Base-by-base conservation (phyloP, 768 basidiomycete genomes). In the Auriscalpium orientale region DNA sequence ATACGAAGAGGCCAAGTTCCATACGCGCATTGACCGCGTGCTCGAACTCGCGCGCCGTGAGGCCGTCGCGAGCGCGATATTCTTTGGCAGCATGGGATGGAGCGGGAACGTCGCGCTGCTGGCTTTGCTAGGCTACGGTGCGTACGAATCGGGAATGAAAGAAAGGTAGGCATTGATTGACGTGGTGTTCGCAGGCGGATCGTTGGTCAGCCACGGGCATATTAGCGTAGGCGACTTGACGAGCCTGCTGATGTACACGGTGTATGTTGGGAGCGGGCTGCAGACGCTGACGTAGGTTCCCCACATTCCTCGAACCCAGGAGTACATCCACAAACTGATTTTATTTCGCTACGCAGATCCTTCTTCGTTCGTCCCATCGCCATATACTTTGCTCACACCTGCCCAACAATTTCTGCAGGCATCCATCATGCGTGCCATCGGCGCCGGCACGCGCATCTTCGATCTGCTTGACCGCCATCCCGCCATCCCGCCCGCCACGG, bases 381-480 rank as follows among this genome's bases (percentile, higher is more conserved):
- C 28, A 15, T 13, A 6, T 13, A 35, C 21, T 5, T 45, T 34
- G 12, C 8, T 21, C 4, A 16, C 53, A 22, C 28, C 54, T 46
- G 57, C 59, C 20, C 58, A 22, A 11, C 51, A 18, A 37, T 22
- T 35, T 46, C 22, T 28, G 10, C 59, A 91, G 89, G 82, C 91
- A 10, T 94, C 92, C 43, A 85, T 98, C 54, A 98, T 98, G 95
- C 91, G 92, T 53, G 95, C 91, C 53, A 84, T 98, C 51, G 95
- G 95, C 55, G 95, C 95, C 1, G 91, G 92, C 16, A 80, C 82
- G 0, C 87, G 95, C 20, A 87, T 98, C n/a, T 98, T 98, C 68
- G 92, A 95, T 60, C 81, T 98, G 15, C 75, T 98, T 10, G 92
- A 92, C 64, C 83, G 92, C 46, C 71, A 74, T 34, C 89, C 94